phyloP scores from a whole-genome alignment of 2,329 filamentous ascomycete species.

The Hypoxylon sp. region DNA sequence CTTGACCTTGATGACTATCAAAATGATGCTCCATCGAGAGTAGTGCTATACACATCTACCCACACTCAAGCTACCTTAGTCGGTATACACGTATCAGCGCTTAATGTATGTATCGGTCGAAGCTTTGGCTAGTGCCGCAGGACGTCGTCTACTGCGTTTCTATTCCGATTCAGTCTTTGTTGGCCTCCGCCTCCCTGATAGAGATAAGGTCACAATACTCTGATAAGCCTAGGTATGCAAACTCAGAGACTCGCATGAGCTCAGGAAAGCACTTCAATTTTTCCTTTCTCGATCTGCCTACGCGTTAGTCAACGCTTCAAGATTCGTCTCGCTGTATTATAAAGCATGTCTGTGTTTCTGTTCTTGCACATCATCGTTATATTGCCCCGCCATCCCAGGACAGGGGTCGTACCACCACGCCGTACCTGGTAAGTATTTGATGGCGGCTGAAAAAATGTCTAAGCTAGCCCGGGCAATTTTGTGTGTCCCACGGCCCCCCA shows the following conservation, averaged over 20 bases:
- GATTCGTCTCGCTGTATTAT: conserved; percentile 37
- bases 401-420: conserved; percentile 33
- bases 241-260: conserved; percentile 43
- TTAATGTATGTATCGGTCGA: conserved; percentile 35
- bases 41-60: conserved; percentile 27
- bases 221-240: conserved; percentile 35
- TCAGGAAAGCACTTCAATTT: conserved; percentile 6
- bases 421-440: conserved; percentile 46
- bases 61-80: conserved; percentile 5
- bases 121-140: conserved; percentile 46
- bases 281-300: conserved; percentile 24
- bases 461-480: conserved; percentile 47
- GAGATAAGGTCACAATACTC: conserved; percentile 36
- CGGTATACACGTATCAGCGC: conserved; percentile 23
- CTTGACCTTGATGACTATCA: conserved; percentile 25
- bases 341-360: conserved; percentile 40
- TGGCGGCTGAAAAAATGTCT: conserved; percentile 50
- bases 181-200: conserved; percentile 39
- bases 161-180: conserved; percentile 31
- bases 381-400: conserved; percentile 38
- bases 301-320: conserved; percentile 43
- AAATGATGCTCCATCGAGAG: conserved; percentile 24
- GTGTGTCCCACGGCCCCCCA: conserved; percentile 40
- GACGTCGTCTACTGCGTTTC: conserved; percentile 27
- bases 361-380: conserved; percentile 43